Percentiles rank a stretch among this genome's conserved stretches.
Conservation (phyloP, 805 yeast species). For the Ogataea naganishii region DNA sequence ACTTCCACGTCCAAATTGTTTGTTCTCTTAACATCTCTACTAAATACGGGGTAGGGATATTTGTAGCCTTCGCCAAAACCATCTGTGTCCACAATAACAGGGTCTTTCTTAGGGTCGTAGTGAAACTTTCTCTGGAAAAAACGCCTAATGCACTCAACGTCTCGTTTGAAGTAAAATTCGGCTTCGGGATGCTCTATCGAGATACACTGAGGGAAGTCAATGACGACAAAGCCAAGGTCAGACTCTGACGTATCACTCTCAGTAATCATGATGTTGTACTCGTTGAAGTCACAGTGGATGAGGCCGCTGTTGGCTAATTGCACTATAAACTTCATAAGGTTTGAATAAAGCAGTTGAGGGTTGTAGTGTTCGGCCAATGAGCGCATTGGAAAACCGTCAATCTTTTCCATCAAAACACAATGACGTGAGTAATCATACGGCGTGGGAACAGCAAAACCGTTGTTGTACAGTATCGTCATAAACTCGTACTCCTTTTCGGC, state of each 20-base stretch:
- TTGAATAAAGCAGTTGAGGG: conserved; percentile 66
- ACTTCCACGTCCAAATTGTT: conserved; percentile 76
- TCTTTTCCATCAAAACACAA: conserved; percentile 85
- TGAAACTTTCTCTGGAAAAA: conserved; percentile 75
- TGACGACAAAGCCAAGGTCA: conserved; percentile 74
- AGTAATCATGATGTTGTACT: conserved; percentile 85
- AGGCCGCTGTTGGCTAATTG: conserved; percentile 79
- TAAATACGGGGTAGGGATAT: conserved; percentile 71
- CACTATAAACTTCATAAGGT: conserved; percentile 81
- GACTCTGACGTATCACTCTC: conserved; percentile 39
- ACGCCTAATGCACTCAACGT: conserved; percentile 79
- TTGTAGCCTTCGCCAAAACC: conserved; percentile 78
- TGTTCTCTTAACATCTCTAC: conserved; percentile 61
- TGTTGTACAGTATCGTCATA: conserved; percentile 63
- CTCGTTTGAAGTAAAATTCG: conserved; percentile 79
- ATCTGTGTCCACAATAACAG: conserved; percentile 65
- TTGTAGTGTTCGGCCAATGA: conserved; percentile 64
- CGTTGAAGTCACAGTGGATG: conserved; percentile 96
- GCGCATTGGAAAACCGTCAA: conserved; percentile 87
- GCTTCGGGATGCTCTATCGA: conserved; percentile 90
- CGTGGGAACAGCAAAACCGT: conserved; percentile 79
- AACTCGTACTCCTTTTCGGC: conserved; percentile 90
- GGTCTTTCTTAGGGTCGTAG: conserved; percentile 61
- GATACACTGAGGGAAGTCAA: conserved; percentile 98
- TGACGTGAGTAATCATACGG: conserved; percentile 90